These are phyloP conservation scores for Calycina marina DNA, from an alignment of 2,329 filamentous ascomycete genomes.

Conservation along the genomic window DNA sequence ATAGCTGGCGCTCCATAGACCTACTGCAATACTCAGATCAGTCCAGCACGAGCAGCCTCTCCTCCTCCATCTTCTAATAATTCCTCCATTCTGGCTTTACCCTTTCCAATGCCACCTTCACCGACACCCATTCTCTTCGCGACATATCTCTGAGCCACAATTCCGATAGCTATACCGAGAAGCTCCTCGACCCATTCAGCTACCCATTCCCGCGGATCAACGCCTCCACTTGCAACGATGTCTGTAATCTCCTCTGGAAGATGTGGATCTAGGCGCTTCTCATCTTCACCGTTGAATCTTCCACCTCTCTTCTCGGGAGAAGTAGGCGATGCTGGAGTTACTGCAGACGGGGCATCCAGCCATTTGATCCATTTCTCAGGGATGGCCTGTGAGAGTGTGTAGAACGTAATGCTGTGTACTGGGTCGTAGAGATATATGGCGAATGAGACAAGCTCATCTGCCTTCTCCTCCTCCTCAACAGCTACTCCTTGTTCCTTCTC, in stretches of 20 bases:
- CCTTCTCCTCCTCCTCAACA: constrained; percentile 32
- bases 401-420: constrained; percentile 79
- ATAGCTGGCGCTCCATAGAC: too few relatives aligned
- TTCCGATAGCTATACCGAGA: constrained; percentile 60
- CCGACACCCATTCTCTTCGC: constrained; percentile 92
- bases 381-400: constrained; percentile 66
- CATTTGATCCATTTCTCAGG: constrained; percentile 80
- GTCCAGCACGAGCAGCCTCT: constrained; percentile 45
- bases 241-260: constrained; percentile 75
- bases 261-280: constrained; percentile 28
- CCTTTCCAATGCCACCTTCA: constrained; percentile 51
- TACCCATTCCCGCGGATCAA: constrained; percentile 94
- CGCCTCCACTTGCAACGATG: constrained; percentile 59
- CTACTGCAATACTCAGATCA: too few relatives aligned
- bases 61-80: constrained; percentile 41
- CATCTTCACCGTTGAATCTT: constrained; percentile 30
- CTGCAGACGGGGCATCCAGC: constrained; percentile 61
- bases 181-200: constrained; percentile 93
- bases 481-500: constrained; percentile 39
- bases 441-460: constrained; percentile 53
- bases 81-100: constrained; percentile 44
- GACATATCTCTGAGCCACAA: constrained; percentile 90
- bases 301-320: constrained; percentile 18
- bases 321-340: constrained; percentile 31
- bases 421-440: constrained; percentile 76